Percentiles rank a stretch among this genome's conserved stretches.
These are phyloP conservation scores for Eimeria mitis DNA, from an alignment of 169 alveolate genomes.

Conservation along the genomic window DNA sequence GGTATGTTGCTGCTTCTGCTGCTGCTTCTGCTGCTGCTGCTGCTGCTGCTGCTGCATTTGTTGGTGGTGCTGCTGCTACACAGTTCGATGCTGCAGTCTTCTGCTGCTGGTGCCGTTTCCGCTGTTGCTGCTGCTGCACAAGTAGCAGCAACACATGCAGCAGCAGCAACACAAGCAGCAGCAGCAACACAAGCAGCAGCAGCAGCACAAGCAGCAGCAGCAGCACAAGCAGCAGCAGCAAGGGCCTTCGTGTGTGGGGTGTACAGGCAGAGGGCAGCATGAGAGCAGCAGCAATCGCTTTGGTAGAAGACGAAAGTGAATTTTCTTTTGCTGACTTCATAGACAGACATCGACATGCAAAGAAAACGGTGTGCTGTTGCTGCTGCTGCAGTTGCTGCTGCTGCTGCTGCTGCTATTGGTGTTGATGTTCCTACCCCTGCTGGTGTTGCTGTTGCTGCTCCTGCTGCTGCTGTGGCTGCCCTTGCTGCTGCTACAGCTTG, in stretches of 20 bases:
- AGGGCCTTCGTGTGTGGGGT: not conserved
- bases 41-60: not conserved
- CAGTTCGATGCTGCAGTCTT: too few species aligned
- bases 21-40: not conserved
- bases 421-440: not conserved
- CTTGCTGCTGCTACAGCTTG: not conserved
- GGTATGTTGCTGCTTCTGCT: not conserved
- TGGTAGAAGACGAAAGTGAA: not conserved
- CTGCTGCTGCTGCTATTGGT: not conserved
- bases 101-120: not conserved
- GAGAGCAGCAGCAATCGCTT: constrained; percentile 1
- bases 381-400: not conserved
- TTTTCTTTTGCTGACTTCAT: not conserved
- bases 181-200: not conserved
- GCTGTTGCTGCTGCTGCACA: not conserved
- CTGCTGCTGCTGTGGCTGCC: not conserved
- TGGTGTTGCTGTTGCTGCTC: not conserved
- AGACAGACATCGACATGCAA: not conserved
- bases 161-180: too few species aligned
- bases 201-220: not conserved
- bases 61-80: not conserved
- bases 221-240: constrained; percentile 26
- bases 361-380: not conserved
- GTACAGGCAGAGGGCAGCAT: not conserved
- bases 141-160: too few species aligned